Conservation (phyloP, 1,284 basidiomycete species). For the Leccinum cinnamomeum region DNA sequence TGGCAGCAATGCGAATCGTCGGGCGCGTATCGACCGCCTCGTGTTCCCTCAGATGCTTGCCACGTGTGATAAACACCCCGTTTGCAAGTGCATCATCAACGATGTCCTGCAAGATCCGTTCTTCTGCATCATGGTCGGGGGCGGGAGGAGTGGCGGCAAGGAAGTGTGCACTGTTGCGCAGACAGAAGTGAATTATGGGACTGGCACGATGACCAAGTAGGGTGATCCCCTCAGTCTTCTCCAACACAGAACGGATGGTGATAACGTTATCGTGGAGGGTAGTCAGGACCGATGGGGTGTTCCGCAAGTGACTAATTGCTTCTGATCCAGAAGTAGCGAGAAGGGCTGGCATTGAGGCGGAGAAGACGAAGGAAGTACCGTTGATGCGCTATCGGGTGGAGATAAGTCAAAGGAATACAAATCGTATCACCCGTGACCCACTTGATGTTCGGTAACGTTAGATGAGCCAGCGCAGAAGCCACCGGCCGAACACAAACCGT, state of each 20-base stretch:
- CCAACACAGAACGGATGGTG: slow-evolving; percentile 74
- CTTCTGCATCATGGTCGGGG: slow-evolving; percentile 71
- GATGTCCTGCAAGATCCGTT: slow-evolving; percentile 80
- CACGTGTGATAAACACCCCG: slow-evolving; percentile 81
- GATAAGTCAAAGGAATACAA: neutral
- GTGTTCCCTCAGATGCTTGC: slow-evolving; percentile 79
- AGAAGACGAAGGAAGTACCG: slow-evolving; percentile 94
- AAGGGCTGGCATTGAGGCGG: slow-evolving; percentile 90
- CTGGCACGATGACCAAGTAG: slow-evolving; percentile 86
- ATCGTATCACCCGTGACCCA: slow-evolving; percentile 29
- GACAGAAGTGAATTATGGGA: slow-evolving; percentile 85
- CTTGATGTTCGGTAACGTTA: slow-evolving; percentile 88
- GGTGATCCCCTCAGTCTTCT: slow-evolving; percentile 76
- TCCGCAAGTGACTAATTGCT: slow-evolving; percentile 76
- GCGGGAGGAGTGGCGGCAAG: slow-evolving; percentile 26
- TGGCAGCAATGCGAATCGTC: slow-evolving; percentile 85
- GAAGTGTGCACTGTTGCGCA: slow-evolving; percentile 44
- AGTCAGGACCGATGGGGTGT: slow-evolving; percentile 72
- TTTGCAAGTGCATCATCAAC: slow-evolving; percentile 80
- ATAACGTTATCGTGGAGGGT: slow-evolving; percentile 82
- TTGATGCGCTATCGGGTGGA: slow-evolving; percentile 80
- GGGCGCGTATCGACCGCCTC: slow-evolving; percentile 83
- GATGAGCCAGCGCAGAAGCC: slow-evolving; percentile 94
- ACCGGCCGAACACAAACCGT: slow-evolving; percentile 80
- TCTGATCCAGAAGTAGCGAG: slow-evolving; percentile 87